Evolutionary conservation across 805 yeast genomes (phyloP), one percentile per base, ranked within the genome.

Genomic region (Sugiyamaella valdiviana): DNA sequence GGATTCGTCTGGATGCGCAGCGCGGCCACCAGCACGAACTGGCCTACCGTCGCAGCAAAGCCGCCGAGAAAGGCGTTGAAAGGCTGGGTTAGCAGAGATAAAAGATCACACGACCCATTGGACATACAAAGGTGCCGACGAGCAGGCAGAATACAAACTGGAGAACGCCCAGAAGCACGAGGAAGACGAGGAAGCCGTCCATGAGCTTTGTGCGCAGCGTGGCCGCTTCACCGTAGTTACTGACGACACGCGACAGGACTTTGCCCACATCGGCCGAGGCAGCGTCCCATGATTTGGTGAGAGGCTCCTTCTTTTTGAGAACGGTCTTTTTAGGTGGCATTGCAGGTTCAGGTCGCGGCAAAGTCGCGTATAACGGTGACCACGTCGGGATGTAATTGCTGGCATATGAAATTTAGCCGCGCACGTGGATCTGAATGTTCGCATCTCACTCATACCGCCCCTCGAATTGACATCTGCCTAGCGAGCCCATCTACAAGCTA

Each of bases 1-100:
- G 72, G 58, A 51, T 72, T 67, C 50, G 76, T 72, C 63, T 90
- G 97, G 61, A 91, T 75, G 61, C 98, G 76, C 61, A 93, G 54
- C 32, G 57, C 50, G n/a, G 70, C 72, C 10, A 95, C 80, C 54
- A 93, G 76, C 21, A 93, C 98, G 65, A 93, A 93, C 67, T 93
- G 98, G 12, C 95, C 98, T 44, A 93, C 97, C 40, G 97, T 86
- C 19, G 88, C 73, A 48, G 84, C 78, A 63, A 93, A 93, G 1
- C 98, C 98, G 17, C 95, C 91, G 51, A 93, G 74, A 63, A 93
- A 93, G 20, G 96, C 98, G 68, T 93, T 93, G 77, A 93, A 93
- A 15, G 99, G 99, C 77, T 67, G 44, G 17, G 43, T 46, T 36
- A 39, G 26, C 9, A 12, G 43, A 39, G 2, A 16, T 19, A 37